phyloP scores from a whole-genome alignment of 2,329 filamentous ascomycete genomes.

The Sclerotinia nivalis region DNA sequence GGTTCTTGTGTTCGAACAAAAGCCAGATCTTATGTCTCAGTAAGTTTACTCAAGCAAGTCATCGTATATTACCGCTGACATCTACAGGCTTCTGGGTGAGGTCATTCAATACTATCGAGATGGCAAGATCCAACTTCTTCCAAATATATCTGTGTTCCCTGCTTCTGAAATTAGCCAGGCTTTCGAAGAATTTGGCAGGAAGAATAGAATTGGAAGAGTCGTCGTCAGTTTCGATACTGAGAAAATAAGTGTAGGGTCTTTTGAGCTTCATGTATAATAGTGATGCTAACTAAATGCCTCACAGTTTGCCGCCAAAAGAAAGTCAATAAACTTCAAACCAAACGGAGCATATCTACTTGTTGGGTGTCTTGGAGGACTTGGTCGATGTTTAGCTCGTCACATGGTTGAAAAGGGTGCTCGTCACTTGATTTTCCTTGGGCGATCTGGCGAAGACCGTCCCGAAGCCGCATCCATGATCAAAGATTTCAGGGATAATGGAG shows the following conservation, averaged over 20 bases:
- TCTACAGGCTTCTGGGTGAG: background rate
- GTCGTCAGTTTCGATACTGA: conserved; percentile 11
- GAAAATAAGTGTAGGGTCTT: conserved; percentile 3
- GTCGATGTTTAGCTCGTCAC: conserved; percentile 24
- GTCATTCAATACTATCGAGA: conserved; percentile 14
- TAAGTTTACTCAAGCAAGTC: background rate
- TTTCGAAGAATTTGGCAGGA: background rate
- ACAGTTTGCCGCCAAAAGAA: background rate
- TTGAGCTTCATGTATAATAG: background rate
- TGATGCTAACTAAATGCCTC: background rate
- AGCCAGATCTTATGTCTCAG: background rate
- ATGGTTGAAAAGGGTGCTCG: conserved; percentile 24
- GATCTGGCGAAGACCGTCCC: conserved; percentile 14
- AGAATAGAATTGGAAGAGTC: conserved; percentile 17
- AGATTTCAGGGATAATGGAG: conserved; percentile 8
- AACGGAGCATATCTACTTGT: conserved; percentile 26
- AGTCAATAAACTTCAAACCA: conserved; percentile 15
- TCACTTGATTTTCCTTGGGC: conserved; percentile 20
- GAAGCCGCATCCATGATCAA: conserved; percentile 19
- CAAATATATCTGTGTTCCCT: background rate
- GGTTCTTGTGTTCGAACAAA: background rate
- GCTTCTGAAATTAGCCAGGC: conserved; percentile 1
- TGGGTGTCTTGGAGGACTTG: conserved; percentile 31
- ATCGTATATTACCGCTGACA: background rate
- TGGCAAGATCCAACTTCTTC: background rate